Evolutionary conservation across 768 basidiomycete species (phyloP).

Genomic region (Chalciporus chontae): DNA sequence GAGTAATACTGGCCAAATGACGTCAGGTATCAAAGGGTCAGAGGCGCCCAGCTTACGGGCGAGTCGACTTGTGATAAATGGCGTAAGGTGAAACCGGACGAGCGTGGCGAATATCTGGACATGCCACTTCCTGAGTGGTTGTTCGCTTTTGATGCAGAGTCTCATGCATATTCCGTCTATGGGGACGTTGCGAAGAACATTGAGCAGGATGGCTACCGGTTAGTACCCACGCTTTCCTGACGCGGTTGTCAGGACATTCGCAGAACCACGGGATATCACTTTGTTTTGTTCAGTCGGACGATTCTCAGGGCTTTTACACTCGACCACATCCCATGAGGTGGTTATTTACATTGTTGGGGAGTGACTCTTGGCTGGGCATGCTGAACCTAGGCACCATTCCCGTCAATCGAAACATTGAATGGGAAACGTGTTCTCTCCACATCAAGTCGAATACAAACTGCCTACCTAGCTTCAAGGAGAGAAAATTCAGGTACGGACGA

Average conservation of each 20-base stretch:
- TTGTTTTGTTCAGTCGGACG: neutral
- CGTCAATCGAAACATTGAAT: neutral
- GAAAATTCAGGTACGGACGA: neutral
- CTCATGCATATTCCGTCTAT: slow-evolving; percentile 16
- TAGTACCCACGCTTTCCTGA: slow-evolving; percentile 6
- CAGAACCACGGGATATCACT: neutral
- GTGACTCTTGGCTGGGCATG: too few species aligned
- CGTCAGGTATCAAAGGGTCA: slow-evolving; percentile 23
- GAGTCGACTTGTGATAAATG: slow-evolving; percentile 24
- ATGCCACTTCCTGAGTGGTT: slow-evolving; percentile 23
- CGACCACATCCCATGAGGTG: too few species aligned
- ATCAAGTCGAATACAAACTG: neutral
- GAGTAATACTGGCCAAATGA: neutral
- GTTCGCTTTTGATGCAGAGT: slow-evolving; percentile 19
- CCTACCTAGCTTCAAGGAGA: neutral
- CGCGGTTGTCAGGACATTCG: neutral
- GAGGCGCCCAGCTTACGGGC: slow-evolving; percentile 18
- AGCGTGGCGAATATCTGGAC: slow-evolving; percentile 12
- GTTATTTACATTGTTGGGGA: too few species aligned
- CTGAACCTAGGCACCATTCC: neutral
- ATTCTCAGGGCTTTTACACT: too few species aligned
- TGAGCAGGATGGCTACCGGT: slow-evolving; percentile 13
- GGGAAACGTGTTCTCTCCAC: neutral
- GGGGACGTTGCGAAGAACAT: slow-evolving; percentile 11
- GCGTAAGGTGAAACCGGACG: slow-evolving; percentile 19